Evolutionary conservation across 805 yeast species (phyloP), one percentile per base, ranked within the genome.

Genomic region (Suhomyces emberorum): DNA sequence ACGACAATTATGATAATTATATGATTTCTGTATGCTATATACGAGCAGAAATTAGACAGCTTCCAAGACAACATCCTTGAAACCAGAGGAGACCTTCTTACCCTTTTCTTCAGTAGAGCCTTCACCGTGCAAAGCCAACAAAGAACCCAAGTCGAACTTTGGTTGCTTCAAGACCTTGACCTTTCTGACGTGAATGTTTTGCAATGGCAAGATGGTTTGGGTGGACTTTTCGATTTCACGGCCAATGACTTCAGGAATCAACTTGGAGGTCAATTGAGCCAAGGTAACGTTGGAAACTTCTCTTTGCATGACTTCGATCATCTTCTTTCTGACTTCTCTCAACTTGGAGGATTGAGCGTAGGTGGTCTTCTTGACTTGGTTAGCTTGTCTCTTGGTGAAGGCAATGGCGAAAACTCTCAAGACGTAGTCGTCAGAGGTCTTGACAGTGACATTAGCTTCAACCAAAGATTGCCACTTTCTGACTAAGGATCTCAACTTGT

Each of bases 381-480:
- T 88, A 59, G 88, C 81, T 72, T 85, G 89, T 74, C 95, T 87
- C 83, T 84, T 88, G 77, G 98, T 91, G 95, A 89, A 89, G 52
- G 95, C 98, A 76, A 91, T 88, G 69, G 91, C 93, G 71, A 89
- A 89, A 55, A 89, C 79, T 77, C 98, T 88, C 69, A 91, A 78
- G 63, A 86, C 87, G 86, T 89, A 89, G 72, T 91, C 98, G 68
- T 89, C 98, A 54, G 96, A 69, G 64, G 98, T 89, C 85, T 89
- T 89, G 65, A 88, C 97, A 58, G 98, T 88, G 60, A 89, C 97
- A 70, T 88, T 87, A 65, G 95, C 95, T 80, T 89, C 98, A 59
- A 89, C 95, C 72, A 91, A 79, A 53, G 96, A 81, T 80, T 89
- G 98, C 97, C 97, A 91, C 76, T 91, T 89, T 83, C 97, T 88